Percentiles rank a stretch among this genome's conserved stretches.
These are phyloP conservation scores for Prorocentrum cordatum DNA, from an alignment of 169 alveolate species.

Conservation along the genomic window DNA sequence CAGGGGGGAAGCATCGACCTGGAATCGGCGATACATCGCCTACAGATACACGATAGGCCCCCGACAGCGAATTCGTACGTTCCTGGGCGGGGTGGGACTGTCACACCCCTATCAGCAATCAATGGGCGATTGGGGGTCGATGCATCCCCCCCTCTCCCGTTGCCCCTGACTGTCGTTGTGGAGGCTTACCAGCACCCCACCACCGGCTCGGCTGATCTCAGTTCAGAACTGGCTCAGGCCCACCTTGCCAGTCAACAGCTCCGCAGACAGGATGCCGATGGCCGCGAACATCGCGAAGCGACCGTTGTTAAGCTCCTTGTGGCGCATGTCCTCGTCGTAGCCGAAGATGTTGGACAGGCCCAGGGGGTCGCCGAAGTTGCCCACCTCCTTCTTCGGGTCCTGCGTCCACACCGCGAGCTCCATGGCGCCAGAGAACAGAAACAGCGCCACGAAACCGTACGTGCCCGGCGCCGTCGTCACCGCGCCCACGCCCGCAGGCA, in stretches of 20 bases:
- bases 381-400: neutral
- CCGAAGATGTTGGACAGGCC: neutral
- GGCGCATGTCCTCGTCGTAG: neutral
- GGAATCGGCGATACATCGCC: too few relatives aligned
- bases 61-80: too few relatives aligned
- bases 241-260: neutral
- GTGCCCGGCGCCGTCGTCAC: constrained; percentile 23
- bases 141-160: too few relatives aligned
- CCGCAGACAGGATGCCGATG: constrained; percentile 4
- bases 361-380: constrained; percentile 4
- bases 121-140: too few relatives aligned
- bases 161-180: too few relatives aligned
- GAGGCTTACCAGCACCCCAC: too few relatives aligned
- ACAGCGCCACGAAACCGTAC: constrained; percentile 20
- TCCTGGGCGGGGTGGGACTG: too few relatives aligned
- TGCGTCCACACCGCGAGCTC: constrained; percentile 6
- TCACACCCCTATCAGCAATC: too few relatives aligned
- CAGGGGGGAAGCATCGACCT: too few relatives aligned
- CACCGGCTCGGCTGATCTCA: too few relatives aligned
- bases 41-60: too few relatives aligned
- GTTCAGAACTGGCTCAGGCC: neutral
- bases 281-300: constrained; percentile 9
- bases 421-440: neutral
- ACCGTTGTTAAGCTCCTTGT: constrained; percentile 9
- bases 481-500: neutral